phyloP scores from a whole-genome alignment of 2,329 filamentous ascomycete genomes.

The Fusarium sp. region DNA sequence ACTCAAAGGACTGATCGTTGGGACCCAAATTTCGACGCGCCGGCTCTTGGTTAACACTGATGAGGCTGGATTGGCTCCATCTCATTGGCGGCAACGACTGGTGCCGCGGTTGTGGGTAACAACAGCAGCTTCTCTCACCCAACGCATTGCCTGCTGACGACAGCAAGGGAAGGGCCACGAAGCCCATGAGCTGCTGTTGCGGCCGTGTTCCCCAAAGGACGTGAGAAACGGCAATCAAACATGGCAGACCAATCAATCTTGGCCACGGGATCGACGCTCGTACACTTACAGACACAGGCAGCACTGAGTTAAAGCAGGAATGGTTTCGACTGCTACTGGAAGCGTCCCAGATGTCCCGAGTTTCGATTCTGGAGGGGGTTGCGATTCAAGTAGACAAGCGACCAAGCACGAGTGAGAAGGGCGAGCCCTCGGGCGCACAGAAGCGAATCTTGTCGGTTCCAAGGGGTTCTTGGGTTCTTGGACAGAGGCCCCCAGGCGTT shows the following conservation, averaged over 20 bases:
- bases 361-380: not conserved
- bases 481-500: slow-evolving; percentile 36
- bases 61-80: slow-evolving; percentile 21
- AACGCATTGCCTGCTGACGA: slow-evolving; percentile 29
- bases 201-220: slow-evolving; percentile 11
- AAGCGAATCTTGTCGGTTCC: slow-evolving; percentile 25
- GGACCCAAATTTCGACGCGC: slow-evolving; percentile 12
- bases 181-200: slow-evolving; percentile 15
- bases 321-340: slow-evolving; percentile 37
- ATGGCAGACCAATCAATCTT: slow-evolving; percentile 31
- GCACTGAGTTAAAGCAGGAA: slow-evolving; percentile 31
- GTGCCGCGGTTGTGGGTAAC: slow-evolving; percentile 33
- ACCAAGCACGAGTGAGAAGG: slow-evolving; percentile 7
- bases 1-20: slow-evolving; percentile 23
- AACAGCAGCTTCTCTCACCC: slow-evolving; percentile 32
- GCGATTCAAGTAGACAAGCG: slow-evolving; percentile 26
- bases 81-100: slow-evolving; percentile 32
- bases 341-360: slow-evolving; percentile 19
- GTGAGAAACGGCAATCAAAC: slow-evolving; percentile 40
- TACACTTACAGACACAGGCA: slow-evolving; percentile 28
- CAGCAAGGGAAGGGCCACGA: slow-evolving; percentile 21
- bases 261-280: slow-evolving; percentile 11
- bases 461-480: slow-evolving; percentile 40
- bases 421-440: slow-evolving; percentile 13
- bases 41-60: slow-evolving; percentile 25